These are phyloP conservation scores for Coniochaeta sp. DNA, from an alignment of 2,329 filamentous ascomycete species.

Conservation along the genomic window DNA sequence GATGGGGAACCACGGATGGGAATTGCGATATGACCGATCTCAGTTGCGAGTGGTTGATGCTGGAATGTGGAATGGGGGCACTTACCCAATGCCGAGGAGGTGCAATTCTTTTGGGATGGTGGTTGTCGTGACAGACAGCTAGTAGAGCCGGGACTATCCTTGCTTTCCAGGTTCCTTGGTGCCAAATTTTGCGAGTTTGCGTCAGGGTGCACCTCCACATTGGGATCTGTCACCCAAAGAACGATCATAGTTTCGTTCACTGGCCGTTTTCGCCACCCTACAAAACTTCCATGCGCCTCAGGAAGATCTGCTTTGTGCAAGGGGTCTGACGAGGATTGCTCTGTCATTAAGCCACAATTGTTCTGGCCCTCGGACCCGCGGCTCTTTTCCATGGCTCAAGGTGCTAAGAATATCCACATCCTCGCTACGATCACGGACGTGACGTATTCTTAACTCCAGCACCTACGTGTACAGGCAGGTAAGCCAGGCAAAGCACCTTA, in stretches of 20 bases:
- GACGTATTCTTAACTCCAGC: background rate
- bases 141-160: background rate
- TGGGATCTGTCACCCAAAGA: background rate
- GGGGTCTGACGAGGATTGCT: background rate
- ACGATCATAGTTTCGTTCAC: background rate
- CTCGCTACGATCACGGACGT: background rate
- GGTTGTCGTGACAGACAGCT: background rate
- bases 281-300: background rate
- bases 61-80: background rate
- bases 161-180: background rate
- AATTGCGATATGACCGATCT: background rate
- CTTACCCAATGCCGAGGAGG: background rate
- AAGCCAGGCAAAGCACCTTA: too few species aligned
- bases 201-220: background rate
- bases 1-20: conserved; percentile 7
- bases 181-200: background rate
- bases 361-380: conserved; percentile 8
- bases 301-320: background rate
- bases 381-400: background rate
- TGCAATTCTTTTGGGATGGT: background rate
- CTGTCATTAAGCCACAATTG: conserved; percentile 13
- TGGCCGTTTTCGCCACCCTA: background rate
- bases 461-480: too few species aligned
- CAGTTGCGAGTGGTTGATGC: background rate
- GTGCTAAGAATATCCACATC: background rate